Percentiles rank a stretch among this genome's conserved stretches.
Conservation (phyloP, 495 filamentous ascomycete species). For the Polyplosphaeria fusca region DNA sequence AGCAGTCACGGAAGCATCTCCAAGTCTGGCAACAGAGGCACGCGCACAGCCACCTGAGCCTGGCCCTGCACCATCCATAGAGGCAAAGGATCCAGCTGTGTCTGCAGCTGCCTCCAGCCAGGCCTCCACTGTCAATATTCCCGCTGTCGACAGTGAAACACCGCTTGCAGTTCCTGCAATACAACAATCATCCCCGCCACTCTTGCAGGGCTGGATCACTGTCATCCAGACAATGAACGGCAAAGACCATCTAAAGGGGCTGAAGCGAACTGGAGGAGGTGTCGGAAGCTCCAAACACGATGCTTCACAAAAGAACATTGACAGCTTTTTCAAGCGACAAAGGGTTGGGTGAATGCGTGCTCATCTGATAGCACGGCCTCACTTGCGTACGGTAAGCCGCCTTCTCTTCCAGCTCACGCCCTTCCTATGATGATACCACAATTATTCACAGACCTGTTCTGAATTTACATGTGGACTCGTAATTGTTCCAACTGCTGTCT, state of each 20-base stretch:
- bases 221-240: constrained; percentile 58
- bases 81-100: not conserved
- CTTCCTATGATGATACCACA: constrained; percentile 56
- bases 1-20: not conserved
- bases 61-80: not conserved
- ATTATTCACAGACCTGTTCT: constrained; percentile 81
- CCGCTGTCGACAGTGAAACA: not conserved
- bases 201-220: constrained; percentile 35
- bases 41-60: not conserved
- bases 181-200: not conserved
- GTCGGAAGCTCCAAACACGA: constrained; percentile 75
- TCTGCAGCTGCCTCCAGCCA: not conserved
- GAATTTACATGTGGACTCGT: constrained; percentile 59
- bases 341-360: constrained; percentile 24
- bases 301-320: constrained; percentile 65
- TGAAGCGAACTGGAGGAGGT: constrained; percentile 73
- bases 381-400: constrained; percentile 4
- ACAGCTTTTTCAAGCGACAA: constrained; percentile 71
- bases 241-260: constrained; percentile 62
- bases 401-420: not conserved
- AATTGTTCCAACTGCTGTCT: constrained; percentile 79
- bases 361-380: not conserved
- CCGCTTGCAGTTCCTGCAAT: not conserved
- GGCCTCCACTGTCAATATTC: not conserved
- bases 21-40: not conserved